Base-by-base conservation (phyloP, 2,329 filamentous ascomycete species). In the Beauveria sp. region DNA sequence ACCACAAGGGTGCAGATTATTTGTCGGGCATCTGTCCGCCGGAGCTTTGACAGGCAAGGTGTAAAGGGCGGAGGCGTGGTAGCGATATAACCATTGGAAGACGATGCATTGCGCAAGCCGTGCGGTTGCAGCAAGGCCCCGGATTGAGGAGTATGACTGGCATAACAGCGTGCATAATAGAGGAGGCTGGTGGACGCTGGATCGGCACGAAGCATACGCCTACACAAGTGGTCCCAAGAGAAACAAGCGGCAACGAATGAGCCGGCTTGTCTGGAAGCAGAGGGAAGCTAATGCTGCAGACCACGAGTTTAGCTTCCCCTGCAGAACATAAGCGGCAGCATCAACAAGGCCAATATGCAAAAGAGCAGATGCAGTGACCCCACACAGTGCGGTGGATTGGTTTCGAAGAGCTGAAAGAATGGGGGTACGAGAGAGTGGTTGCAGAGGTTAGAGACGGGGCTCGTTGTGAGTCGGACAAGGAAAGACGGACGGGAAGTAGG, bases 251-350 rank as follows among this genome's bases (percentile, higher is more conserved):
- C 22, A 52, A 26, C 47, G 37, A 51, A 59, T 59, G 24, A 40
- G 20, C 6, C 12, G n/a, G 22, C 16, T 8, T 44, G 37, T 8
- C 9, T 34, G 24, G n/a, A 22, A 43, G 44, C 9, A 41, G 34
- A 48, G 12, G 44, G 18, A 40, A 50, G 55, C 55, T 58, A 51
- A 58, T 43, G 55, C 46, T 50, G 55, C 55, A 34, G 46, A 58
- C 18, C 20, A 40, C 34, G 46, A 28, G 46, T 43, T 59, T 59
- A 52, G 56, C 26, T 47, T 44, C 37, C 24, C 22, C 34, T 52
- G 56, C 47, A 41, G 47, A 7, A 41, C 46, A 51, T 22, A 57
- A 40, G 41, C 44, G 20, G 37, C 46, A 24, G 28, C 26, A 18
- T 59, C 48, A 28, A 41, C 37, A 24, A 50, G 34, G 46, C n/a